Evolutionary conservation across 352 stramenopile genomes (phyloP).

Genomic region (Aphanomyces invadans): DNA sequence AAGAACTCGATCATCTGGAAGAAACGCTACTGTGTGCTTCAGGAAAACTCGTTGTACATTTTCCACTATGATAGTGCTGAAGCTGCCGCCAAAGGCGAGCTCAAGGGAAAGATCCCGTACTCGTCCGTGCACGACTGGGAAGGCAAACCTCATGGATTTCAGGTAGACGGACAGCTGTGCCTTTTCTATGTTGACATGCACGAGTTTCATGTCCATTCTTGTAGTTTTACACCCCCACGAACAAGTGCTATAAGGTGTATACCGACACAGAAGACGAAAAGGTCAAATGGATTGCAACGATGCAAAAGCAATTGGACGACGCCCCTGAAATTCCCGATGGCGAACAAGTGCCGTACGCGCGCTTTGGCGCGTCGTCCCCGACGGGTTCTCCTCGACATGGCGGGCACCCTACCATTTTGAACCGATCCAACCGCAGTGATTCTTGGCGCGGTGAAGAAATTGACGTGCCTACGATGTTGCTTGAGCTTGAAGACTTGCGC

Average conservation of each 20-base stretch:
- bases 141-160: conserved; percentile 77
- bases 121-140: conserved; percentile 75
- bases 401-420: conserved; percentile 7
- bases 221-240: conserved; percentile 70
- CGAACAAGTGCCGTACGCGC: conserved; percentile 51
- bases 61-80: conserved; percentile 69
- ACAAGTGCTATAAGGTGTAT: conserved; percentile 83
- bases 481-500: conserved; percentile 68
- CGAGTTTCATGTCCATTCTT: no score
- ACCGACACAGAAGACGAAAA: conserved; percentile 65
- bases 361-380: conserved; percentile 59
- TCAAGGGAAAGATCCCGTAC: conserved; percentile 79
- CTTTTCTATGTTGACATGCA: no score
- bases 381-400: conserved; percentile 42
- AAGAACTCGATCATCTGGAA: conserved; percentile 82
- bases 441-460: conserved; percentile 75
- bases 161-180: no score
- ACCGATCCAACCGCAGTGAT: conserved; percentile 45
- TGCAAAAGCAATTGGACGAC: conserved; percentile 63
- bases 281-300: conserved; percentile 50
- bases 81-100: conserved; percentile 60
- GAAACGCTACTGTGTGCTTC: conserved; percentile 81
- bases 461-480: conserved; percentile 51
- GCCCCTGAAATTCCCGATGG: conserved; percentile 59
- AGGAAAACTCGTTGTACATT: conserved; percentile 60